Conservation (phyloP, 805 yeast genomes). For the Suhomyces emberorum region DNA sequence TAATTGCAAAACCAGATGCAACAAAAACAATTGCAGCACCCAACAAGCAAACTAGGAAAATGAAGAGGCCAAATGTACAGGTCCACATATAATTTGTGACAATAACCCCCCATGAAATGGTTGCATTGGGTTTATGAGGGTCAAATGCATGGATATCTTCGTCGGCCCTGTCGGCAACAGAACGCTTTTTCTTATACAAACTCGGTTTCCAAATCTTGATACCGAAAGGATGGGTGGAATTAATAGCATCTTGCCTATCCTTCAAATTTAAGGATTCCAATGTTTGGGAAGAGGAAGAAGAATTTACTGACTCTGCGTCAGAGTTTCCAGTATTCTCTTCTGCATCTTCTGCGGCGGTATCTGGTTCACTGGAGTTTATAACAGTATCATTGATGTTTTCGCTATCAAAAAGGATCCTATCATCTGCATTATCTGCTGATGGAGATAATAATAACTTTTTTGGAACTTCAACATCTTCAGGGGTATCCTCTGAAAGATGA, state of each 20-base stretch:
- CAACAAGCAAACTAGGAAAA: constrained; percentile 51
- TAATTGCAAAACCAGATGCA: constrained; percentile 37
- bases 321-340: constrained; percentile 17
- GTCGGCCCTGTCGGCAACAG: constrained; percentile 88
- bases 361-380: background rate
- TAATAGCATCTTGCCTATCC: constrained; percentile 94
- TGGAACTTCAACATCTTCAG: background rate
- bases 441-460: background rate
- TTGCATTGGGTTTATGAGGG: constrained; percentile 41
- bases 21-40: constrained; percentile 47
- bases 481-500: constrained; percentile 6
- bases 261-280: constrained; percentile 82
- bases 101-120: constrained; percentile 58
- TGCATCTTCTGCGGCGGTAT: constrained; percentile 18
- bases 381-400: background rate
- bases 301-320: constrained; percentile 24
- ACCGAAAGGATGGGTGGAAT: constrained; percentile 96
- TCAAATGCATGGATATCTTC: constrained; percentile 85
- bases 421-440: background rate
- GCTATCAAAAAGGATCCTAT: background rate
- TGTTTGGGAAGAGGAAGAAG: constrained; percentile 43
- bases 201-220: constrained; percentile 99
- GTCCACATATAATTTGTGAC: constrained; percentile 75
- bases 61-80: constrained; percentile 62
- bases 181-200: constrained; percentile 84